Evolutionary conservation across 2,329 filamentous ascomycete species (phyloP), one percentile per base, ranked within the genome.

Genomic region (Calonectria hawksworthii): DNA sequence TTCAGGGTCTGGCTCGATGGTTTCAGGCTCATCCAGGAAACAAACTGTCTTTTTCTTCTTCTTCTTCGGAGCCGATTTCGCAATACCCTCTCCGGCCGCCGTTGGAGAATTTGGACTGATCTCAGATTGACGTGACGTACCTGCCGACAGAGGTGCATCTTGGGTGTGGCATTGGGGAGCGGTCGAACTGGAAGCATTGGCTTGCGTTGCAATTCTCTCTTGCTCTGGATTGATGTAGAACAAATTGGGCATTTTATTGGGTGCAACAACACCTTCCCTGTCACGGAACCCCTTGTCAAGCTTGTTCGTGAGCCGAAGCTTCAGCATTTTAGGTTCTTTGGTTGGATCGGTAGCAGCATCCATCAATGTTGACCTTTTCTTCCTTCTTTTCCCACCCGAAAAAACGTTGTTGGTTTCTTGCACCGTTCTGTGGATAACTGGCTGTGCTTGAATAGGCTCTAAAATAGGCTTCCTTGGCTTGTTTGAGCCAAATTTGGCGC

Each of bases 261-360:
- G 84, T 2, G 82, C 85, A 28, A 75, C 74, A 14, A 77, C 68
- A 36, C 91, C 89, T 56, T 86, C 86, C 68, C 84, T 86, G 26
- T 87, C 86, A 34, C 88, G 87, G 8, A 83, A 84, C 51, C 82
- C 81, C 38, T 89, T 83, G 72, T 88, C 83, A 3, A 88, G 84
- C 26, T 87, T 81, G 41, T 88, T 86, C 32, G 80, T 78, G 11
- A 84, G 75, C 13, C 84, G 86, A 74, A 64, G 56, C 23, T 70
- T 80, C 52, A 90, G 88, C 13, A 86, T 73, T 59, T 85, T 88
- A 0, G 86, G 84, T 1, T 81, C 75, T 74, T 85, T 89, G 2
- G 77, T 84, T 11, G 86, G 77, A 79, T 91, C 87, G 18, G 80
- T 80, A 73, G 88, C 86, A 11, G 70, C 82, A 4, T 88, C 85